Evolutionary conservation across 2,329 filamentous ascomycete genomes (phyloP).

Genomic region (Alternaria alternata): DNA sequence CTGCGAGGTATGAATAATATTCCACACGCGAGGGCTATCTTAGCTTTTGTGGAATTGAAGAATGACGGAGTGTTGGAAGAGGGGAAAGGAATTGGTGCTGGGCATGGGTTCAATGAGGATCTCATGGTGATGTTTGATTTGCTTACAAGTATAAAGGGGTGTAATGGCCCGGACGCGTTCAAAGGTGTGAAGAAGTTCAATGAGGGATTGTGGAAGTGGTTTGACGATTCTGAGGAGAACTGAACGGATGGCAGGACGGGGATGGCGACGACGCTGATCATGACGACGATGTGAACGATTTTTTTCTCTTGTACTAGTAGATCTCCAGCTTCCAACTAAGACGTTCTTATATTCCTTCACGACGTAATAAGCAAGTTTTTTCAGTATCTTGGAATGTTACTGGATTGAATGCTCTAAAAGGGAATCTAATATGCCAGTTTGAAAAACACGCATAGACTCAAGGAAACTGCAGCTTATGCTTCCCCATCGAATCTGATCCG

Average conservation of each 20-base stretch:
- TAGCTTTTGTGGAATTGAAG: conserved; percentile 18
- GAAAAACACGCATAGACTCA: background rate
- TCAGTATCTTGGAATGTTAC: background rate
- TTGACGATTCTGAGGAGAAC: background rate
- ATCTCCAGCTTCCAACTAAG: background rate
- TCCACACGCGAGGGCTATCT: conserved; percentile 10
- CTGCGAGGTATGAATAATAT: conserved; percentile 10
- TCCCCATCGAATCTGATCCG: too few species aligned
- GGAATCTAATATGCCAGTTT: background rate
- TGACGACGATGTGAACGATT: background rate
- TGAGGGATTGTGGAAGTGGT: conserved; percentile 19
- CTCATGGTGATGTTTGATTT: conserved; percentile 23
- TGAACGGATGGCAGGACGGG: too few species aligned
- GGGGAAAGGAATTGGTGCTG: background rate
- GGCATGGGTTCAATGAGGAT: conserved; percentile 11
- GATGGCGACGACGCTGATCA: background rate
- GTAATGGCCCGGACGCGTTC: conserved; percentile 21
- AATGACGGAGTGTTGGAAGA: background rate
- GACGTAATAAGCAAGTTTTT: background rate
- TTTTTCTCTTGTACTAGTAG: background rate
- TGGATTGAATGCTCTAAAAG: background rate
- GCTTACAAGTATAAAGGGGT: conserved; percentile 16
- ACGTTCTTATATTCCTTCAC: background rate
- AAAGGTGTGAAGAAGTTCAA: conserved; percentile 12
- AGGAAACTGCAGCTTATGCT: background rate